Evolutionary conservation across 768 basidiomycete genomes (phyloP).

Genomic region (Mycena leptocephala): DNA sequence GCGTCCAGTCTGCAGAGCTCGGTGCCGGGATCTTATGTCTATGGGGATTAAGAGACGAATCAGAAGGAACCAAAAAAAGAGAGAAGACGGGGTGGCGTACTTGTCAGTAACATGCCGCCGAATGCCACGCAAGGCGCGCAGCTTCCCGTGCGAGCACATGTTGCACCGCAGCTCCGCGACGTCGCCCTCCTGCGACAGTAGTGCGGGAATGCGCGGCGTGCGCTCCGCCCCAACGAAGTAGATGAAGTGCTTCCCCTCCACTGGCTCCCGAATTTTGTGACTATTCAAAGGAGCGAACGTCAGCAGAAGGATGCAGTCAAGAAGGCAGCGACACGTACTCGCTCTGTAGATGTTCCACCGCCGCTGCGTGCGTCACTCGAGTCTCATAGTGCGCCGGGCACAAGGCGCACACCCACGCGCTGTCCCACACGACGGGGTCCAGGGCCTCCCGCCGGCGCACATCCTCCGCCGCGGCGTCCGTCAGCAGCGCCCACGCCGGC

Average conservation of each 20-base stretch:
- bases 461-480: conserved; percentile 33
- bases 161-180: conserved; percentile 18
- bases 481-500: conserved; percentile 34
- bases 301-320: background rate
- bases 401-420: conserved; percentile 34
- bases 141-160: conserved; percentile 12
- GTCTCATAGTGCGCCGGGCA: conserved; percentile 36
- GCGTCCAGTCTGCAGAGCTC: conserved; percentile 18
- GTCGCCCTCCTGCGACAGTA: conserved; percentile 15
- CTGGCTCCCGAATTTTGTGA: conserved; percentile 10
- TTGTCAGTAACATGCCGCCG: conserved; percentile 26
- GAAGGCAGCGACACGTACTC: background rate
- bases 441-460: conserved; percentile 19
- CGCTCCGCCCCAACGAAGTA: conserved; percentile 22
- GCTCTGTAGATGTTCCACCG: conserved; percentile 18
- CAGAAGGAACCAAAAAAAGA: background rate
- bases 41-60: background rate
- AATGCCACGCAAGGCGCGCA: conserved; percentile 23
- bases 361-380: conserved; percentile 14
- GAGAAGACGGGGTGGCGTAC: background rate
- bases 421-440: conserved; percentile 21
- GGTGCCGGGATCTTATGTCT: conserved; percentile 8
- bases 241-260: conserved; percentile 11
- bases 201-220: conserved; percentile 21
- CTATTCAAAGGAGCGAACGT: background rate